Evolutionary conservation across 2,329 filamentous ascomycete genomes (phyloP), one percentile per base, ranked within the genome.

Genomic region (Lachnellula occidentalis): DNA sequence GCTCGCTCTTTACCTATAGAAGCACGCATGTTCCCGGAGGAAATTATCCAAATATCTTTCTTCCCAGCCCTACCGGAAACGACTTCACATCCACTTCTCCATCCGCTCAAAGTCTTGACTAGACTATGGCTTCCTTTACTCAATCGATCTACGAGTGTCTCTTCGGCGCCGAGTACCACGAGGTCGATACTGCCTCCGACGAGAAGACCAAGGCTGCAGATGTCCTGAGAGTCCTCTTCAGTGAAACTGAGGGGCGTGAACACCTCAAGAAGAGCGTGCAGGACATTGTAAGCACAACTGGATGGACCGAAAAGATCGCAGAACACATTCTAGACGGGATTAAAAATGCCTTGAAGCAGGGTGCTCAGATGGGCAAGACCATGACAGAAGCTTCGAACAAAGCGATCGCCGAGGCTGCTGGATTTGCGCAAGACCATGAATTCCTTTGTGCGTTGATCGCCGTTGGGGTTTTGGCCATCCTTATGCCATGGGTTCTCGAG

Each of bases 401-500:
- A 19, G 45, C 45, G 6, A 48, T 48, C 45, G 24, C 21, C 45
- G 45, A 48, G 27, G 24, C 45, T 15, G 24, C 5, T 34, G 45
- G 17, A 2, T 48, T 48, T 34, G 45, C 45, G 14, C 45, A 17
- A 4, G 45, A 48, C 21, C 45, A 48, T 48, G 24, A 24, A 19
- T 48, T 34, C 24, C 34, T 48, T 17, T 48, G 45, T 48, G 45
- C 45, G 11, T 34, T 48, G 17, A 48, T 48, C 45, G 45, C 45
- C 34, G 27, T 48, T 34, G 45, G 45, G 45, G n/a, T 48, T 19
- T n/a, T 48, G 24, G 45, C 6, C 9, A 48, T 48, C 45, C 22
- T 48, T 24, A 48, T 48, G 45, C 45, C 45, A 11, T 48, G 45
- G 45, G 45, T 48, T 8, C 45, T 48, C 15, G 45, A 48, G 24